phyloP scores from a whole-genome alignment of 495 filamentous ascomycete species.

The Xylaria flabelliformis region DNA sequence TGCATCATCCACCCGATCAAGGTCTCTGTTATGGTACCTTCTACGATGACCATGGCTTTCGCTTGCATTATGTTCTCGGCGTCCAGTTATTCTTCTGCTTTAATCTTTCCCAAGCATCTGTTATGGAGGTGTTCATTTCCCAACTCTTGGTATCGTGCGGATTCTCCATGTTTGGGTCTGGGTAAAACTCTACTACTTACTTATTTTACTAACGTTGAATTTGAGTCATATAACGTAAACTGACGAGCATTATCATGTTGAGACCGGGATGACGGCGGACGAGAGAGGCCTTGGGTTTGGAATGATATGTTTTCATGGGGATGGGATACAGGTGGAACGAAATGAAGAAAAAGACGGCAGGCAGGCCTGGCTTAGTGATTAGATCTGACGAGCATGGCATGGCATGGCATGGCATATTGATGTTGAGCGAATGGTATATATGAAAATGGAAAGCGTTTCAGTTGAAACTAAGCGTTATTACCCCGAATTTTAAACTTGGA shows the following conservation, averaged over 20 bases:
- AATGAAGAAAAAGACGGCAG: neutral
- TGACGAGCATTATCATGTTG: constrained; percentile 16
- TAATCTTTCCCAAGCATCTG: neutral
- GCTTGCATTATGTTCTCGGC: constrained; percentile 13
- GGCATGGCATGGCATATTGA: neutral
- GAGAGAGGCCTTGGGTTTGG: neutral
- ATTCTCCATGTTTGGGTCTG: constrained; percentile 16
- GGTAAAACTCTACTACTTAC: constrained; percentile 12
- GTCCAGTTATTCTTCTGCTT: neutral
- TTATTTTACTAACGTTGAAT: constrained; percentile 14
- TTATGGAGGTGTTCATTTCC: neutral
- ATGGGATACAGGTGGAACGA: constrained; percentile 6
- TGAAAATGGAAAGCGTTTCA: constrained; percentile 5
- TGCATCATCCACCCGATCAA: neutral
- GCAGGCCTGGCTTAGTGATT: neutral
- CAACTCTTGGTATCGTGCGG: constrained; percentile 23
- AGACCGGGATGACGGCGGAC: neutral
- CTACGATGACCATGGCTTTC: neutral
- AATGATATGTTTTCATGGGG: constrained; percentile 1
- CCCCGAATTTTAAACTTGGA: neutral
- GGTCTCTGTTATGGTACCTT: neutral
- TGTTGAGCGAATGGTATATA: constrained; percentile 7
- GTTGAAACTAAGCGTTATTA: neutral
- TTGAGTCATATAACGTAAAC: constrained; percentile 14
- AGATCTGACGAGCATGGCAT: neutral